phyloP scores from a whole-genome alignment of 108 stramenopile species.

The Cylindrotheca fusiformis region DNA sequence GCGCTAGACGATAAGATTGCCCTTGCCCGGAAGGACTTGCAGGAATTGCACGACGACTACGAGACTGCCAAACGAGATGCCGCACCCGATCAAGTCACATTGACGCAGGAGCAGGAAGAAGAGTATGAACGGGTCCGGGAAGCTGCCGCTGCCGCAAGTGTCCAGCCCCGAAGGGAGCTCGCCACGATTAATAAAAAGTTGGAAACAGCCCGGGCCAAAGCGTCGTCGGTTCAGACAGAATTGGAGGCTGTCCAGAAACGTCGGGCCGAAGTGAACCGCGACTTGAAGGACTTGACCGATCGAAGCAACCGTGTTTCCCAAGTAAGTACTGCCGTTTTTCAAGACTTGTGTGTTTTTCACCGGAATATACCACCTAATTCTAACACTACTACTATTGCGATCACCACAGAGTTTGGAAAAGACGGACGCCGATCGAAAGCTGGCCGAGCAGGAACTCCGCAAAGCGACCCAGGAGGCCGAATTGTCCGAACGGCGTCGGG shows the following conservation, averaged over 20 bases:
- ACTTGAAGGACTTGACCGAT: constrained; percentile 46
- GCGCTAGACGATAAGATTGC: constrained; percentile 55
- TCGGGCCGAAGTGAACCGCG: constrained; percentile 50
- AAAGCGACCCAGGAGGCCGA: constrained; percentile 48
- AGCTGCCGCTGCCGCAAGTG: constrained; percentile 82
- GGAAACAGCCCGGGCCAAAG: constrained; percentile 66
- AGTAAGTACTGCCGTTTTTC: constrained; percentile 26
- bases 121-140: constrained; percentile 80
- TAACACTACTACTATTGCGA: constrained; percentile 2
- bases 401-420: constrained; percentile 57
- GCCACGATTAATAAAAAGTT: constrained; percentile 46
- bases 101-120: constrained; percentile 82
- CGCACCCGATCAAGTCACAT: constrained; percentile 44
- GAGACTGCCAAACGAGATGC: constrained; percentile 80
- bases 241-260: constrained; percentile 54
- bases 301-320: constrained; percentile 53
- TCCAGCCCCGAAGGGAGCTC: constrained; percentile 56
- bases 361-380: not conserved
- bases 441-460: constrained; percentile 59
- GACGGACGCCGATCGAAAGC: constrained; percentile 51
- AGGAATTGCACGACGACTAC: constrained; percentile 69
- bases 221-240: constrained; percentile 53
- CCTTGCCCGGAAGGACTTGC: constrained; percentile 42
- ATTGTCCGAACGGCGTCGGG: constrained; percentile 50
- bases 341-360: constrained; percentile 1